These are phyloP conservation scores for Orbilia quercus DNA, from an alignment of 2,329 filamentous ascomycete genomes.

Conservation along the genomic window DNA sequence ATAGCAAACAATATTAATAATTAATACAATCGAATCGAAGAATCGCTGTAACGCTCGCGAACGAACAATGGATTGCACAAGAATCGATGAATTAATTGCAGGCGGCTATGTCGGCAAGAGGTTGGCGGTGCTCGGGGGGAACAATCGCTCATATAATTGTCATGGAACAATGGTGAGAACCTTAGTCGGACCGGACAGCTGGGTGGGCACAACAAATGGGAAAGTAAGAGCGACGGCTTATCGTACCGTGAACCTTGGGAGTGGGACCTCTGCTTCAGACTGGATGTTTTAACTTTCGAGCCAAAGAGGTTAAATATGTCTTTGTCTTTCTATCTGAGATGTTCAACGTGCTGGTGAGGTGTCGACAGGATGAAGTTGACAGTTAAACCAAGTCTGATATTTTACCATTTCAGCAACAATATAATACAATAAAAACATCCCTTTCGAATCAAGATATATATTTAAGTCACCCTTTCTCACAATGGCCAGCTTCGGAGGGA, in stretches of 20 bases:
- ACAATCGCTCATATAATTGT: not conserved
- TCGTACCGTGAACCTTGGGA: slow-evolving; percentile 56
- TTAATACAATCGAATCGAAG: slow-evolving; percentile 9
- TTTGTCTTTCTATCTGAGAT: not conserved
- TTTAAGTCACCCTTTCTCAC: not conserved
- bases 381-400: no score
- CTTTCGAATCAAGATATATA: no score
- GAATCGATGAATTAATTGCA: not conserved
- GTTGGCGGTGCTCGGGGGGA: slow-evolving; percentile 5
- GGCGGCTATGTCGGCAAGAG: not conserved
- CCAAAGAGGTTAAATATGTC: not conserved
- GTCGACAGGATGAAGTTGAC: no score
- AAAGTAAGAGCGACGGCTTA: slow-evolving; percentile 49
- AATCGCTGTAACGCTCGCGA: slow-evolving; percentile 8
- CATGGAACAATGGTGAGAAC: slow-evolving; percentile 37
- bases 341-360: not conserved
- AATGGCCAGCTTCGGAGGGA: slow-evolving; percentile 36
- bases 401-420: no score
- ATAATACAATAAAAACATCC: no score
- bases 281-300: slow-evolving; percentile 20
- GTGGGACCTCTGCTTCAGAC: slow-evolving; percentile 48
- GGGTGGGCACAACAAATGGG: slow-evolving; percentile 26
- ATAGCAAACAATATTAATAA: slow-evolving; percentile 18
- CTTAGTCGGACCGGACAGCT: slow-evolving; percentile 24
- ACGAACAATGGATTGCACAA: not conserved